phyloP scores from a whole-genome alignment of 495 filamentous ascomycete species.

The Penicillium daleae region DNA sequence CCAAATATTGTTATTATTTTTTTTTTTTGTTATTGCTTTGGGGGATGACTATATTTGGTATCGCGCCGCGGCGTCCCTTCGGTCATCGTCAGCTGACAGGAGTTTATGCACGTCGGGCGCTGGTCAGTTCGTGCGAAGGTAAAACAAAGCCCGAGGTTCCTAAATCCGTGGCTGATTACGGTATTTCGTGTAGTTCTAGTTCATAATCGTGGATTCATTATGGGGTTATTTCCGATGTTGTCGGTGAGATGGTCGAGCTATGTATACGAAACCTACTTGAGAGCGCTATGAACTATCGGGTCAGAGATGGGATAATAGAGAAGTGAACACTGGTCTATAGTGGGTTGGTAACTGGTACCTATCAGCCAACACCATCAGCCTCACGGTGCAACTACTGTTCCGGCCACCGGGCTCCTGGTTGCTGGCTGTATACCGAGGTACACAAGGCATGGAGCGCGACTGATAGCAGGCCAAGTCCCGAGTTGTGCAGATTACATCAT shows the following conservation, averaged over 20 bases:
- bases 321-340: background rate
- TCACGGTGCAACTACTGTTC: slow-evolving; percentile 22
- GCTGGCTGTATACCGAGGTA: slow-evolving; percentile 17
- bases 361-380: slow-evolving; percentile 2
- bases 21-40: background rate
- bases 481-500: slow-evolving; percentile 21
- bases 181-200: no score
- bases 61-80: background rate
- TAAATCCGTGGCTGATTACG: background rate
- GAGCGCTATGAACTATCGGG: background rate
- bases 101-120: slow-evolving; percentile 8
- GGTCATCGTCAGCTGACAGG: slow-evolving; percentile 19
- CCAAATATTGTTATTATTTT: background rate
- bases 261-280: no score
- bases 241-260: no score
- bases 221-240: no score
- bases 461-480: slow-evolving; percentile 22
- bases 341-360: background rate
- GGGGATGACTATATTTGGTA: slow-evolving; percentile 10
- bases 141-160: background rate
- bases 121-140: background rate
- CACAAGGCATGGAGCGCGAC: slow-evolving; percentile 7
- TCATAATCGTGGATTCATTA: no score
- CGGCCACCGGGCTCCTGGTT: slow-evolving; percentile 25
- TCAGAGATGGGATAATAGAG: no score